phyloP scores from a whole-genome alignment of 202 grass and related monocot genomes.

The Panicum hallii region DNA sequence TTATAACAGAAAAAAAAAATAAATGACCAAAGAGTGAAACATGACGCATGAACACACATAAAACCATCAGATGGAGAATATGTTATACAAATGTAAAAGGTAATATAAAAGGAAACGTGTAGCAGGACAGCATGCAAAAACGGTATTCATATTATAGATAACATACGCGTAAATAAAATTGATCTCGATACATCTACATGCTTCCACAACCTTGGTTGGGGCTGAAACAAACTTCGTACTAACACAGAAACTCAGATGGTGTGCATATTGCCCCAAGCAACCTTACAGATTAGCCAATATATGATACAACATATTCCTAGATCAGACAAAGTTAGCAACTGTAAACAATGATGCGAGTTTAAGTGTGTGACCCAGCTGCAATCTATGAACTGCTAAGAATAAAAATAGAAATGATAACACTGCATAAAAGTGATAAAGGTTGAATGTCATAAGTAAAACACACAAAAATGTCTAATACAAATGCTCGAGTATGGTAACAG shows the following conservation, averaged over 20 bases:
- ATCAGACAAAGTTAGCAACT: conserved; percentile 11
- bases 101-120: not conserved
- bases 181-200: not conserved
- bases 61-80: not conserved
- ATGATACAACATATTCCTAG: not conserved
- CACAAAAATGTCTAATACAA: not conserved
- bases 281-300: not conserved
- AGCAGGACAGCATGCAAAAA: not conserved
- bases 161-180: not conserved
- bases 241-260: conserved; percentile 16
- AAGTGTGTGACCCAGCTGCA: not conserved
- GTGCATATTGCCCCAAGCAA: not conserved
- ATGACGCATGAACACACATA: not conserved
- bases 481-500: conserved; percentile 1
- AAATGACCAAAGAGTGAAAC: not conserved
- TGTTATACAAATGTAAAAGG: not conserved
- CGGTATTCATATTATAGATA: too few species aligned
- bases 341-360: not conserved
- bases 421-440: not conserved
- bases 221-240: not conserved
- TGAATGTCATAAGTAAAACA: not conserved
- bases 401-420: not conserved
- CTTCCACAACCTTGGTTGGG: not conserved
- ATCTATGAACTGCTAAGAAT: not conserved
- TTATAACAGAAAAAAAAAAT: conserved; percentile 8